phyloP scores from a whole-genome alignment of 768 basidiomycete species.

The Russula sp. region DNA sequence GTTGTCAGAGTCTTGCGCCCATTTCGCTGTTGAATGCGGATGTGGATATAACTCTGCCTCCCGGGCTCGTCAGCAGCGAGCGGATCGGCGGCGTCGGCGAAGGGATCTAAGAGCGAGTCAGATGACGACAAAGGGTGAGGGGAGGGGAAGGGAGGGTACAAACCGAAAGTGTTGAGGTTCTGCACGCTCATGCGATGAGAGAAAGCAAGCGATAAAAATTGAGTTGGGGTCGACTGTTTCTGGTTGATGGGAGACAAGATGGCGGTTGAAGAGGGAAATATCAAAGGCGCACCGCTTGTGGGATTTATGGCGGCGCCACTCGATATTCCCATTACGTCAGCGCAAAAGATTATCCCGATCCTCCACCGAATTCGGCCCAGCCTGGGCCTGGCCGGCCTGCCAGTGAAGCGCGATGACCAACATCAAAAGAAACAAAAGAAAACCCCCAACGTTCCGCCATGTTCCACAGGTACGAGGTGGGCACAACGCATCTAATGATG shows the following conservation, averaged over 20 bases:
- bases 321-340: constrained; percentile 2
- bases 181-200: constrained; percentile 89
- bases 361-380: constrained; percentile 5
- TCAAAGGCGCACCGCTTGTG: constrained; percentile 10
- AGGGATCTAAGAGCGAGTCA: constrained; percentile 63
- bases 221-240: constrained; percentile 40
- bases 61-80: constrained; percentile 72
- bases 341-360: not conserved
- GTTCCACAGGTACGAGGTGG: constrained; percentile 56
- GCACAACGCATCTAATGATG: constrained; percentile 3
- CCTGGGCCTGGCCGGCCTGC: not conserved
- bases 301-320: constrained; percentile 15
- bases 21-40: constrained; percentile 98
- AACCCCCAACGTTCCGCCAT: constrained; percentile 66
- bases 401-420: no score
- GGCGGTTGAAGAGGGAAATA: constrained; percentile 24
- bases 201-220: constrained; percentile 34
- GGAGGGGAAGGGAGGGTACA: constrained; percentile 23
- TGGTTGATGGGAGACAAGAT: constrained; percentile 25
- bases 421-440: constrained; percentile 35
- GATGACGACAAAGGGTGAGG: constrained; percentile 20
- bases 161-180: constrained; percentile 81
- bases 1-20: constrained; percentile 98
- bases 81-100: constrained; percentile 88
- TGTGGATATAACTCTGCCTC: constrained; percentile 81